Base-by-base conservation (phyloP, 2,329 filamentous ascomycete genomes). In the Macroventuria anomochaeta region DNA sequence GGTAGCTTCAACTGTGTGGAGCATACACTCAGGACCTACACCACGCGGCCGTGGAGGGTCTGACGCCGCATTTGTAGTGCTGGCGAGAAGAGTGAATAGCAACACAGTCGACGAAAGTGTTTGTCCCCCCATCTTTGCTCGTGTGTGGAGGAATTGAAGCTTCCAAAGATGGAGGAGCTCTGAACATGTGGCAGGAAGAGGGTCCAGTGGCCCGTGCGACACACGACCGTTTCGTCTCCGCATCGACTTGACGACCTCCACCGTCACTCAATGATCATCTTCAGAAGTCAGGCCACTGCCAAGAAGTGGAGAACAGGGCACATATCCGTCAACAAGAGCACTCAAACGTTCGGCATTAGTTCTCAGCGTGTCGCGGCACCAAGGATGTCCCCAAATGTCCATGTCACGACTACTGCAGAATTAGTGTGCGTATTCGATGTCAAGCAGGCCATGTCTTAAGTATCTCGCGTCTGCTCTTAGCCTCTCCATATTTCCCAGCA, bases 21-120 rank as follows among this genome's bases (percentile, higher is more conserved):
- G 85, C 89, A 78, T 83, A 97, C 93, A 96, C 78, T 97, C 92
- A 40, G 93, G 93, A 29, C 89, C 86, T 67, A 97, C 93, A 65
- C 93, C 93, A 71, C 91, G 85, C 51, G 93, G 93, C 71, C 91
- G 80, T 55, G 83, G 79, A 53, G 84, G 81, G 58, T 88, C 87
- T 71, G 88, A 85, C 62, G 84, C 85, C 63, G 84, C 74, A 81
- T 70, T 67, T 46, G 63, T 62, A 29, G 70, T 65, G 52, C 61
- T 60, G 31, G 68, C 59, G 37, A 74, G 63, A 20, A 73, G 47
- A 3, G 68, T 60, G 33, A 73, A 58, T 21, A 73, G 54, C 26
- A 70, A 37, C 6, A 69, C 66, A 59, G 73, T 50, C 21, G 67
- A 68, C 1, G 64, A 65, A 18, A 72, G 53, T 53, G 61, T 63